Percentiles rank a stretch among this genome's conserved stretches.
These are phyloP conservation scores for Schwanniomyces pseudopolymorphus DNA, from an alignment of 805 yeast species.

Conservation along the genomic window DNA sequence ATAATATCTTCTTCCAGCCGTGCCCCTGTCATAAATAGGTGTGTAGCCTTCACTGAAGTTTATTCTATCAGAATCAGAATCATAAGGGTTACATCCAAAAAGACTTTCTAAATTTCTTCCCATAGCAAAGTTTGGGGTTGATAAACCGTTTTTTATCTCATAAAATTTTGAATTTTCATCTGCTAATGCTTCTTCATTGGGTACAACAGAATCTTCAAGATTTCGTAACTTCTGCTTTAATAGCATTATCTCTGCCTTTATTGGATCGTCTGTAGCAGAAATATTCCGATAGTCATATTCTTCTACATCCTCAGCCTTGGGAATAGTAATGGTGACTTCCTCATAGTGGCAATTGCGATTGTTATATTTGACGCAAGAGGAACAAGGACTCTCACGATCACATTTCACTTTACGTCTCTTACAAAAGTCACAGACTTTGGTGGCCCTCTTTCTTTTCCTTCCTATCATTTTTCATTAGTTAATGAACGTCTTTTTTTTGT, in stretches of 20 bases:
- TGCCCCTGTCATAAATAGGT: conserved; percentile 22
- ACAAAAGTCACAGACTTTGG: conserved; percentile 37
- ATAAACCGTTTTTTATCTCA: background rate
- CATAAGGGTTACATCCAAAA: conserved; percentile 11
- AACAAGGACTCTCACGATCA: conserved; percentile 36
- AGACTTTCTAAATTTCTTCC: background rate
- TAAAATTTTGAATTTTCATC: background rate
- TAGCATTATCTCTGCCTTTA: conserved; percentile 11
- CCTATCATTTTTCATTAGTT: background rate
- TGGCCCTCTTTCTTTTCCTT: conserved; percentile 25
- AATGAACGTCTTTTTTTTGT: background rate
- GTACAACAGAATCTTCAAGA: conserved; percentile 13
- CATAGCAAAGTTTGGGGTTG: background rate
- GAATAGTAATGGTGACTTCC: background rate
- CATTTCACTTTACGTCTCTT: conserved; percentile 37
- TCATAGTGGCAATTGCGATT: conserved; percentile 24
- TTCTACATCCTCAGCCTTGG: background rate
- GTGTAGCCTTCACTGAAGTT: conserved; percentile 21
- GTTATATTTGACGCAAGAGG: conserved; percentile 30
- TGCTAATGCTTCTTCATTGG: background rate
- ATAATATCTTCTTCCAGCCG: conserved; percentile 22
- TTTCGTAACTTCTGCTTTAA: conserved; percentile 12
- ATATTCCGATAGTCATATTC: background rate
- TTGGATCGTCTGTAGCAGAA: background rate
- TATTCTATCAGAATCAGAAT: conserved; percentile 12